These are phyloP conservation scores for Calonectria pseudoreteaudii DNA, from an alignment of 2,329 filamentous ascomycete genomes.

Conservation along the genomic window DNA sequence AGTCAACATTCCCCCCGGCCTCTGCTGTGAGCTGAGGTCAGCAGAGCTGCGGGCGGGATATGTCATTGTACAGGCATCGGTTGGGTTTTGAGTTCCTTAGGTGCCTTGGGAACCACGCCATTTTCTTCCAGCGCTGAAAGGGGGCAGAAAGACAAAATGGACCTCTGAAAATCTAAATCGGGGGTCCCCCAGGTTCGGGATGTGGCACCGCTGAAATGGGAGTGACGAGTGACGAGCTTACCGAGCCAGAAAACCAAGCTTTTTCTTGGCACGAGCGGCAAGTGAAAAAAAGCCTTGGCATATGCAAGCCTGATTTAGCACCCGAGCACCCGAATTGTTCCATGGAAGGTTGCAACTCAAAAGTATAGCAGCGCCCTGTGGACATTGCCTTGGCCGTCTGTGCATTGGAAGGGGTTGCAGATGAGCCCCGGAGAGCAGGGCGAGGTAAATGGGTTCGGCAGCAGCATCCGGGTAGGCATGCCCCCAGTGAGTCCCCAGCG, in stretches of 20 bases:
- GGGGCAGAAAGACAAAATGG: neutral
- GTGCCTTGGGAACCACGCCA: neutral
- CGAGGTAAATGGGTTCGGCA: neutral
- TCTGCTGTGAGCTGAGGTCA: neutral
- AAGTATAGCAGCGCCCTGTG: neutral
- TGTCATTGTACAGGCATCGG: neutral
- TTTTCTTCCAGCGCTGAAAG: neutral
- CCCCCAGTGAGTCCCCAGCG: neutral
- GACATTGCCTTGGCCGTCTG: neutral
- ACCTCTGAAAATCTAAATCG: slow-evolving; percentile 5
- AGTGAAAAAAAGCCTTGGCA: slow-evolving; percentile 38
- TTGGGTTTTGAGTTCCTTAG: neutral
- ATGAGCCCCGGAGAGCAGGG: neutral
- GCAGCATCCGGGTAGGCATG: neutral
- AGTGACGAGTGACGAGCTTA: slow-evolving; percentile 35
- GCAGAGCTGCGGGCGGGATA: neutral
- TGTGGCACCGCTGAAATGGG: slow-evolving; percentile 27
- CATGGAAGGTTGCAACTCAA: neutral
- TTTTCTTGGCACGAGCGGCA: slow-evolving; percentile 44
- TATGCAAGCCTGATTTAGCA: slow-evolving; percentile 33
- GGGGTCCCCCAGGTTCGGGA: slow-evolving; percentile 14
- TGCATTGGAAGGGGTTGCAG: neutral
- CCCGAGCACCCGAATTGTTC: slow-evolving; percentile 2
- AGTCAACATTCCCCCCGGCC: neutral
- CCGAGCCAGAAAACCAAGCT: slow-evolving; percentile 43